These are phyloP conservation scores for Exobasidium rhododendri DNA, from an alignment of 1,284 basidiomycete genomes.

Conservation along the genomic window DNA sequence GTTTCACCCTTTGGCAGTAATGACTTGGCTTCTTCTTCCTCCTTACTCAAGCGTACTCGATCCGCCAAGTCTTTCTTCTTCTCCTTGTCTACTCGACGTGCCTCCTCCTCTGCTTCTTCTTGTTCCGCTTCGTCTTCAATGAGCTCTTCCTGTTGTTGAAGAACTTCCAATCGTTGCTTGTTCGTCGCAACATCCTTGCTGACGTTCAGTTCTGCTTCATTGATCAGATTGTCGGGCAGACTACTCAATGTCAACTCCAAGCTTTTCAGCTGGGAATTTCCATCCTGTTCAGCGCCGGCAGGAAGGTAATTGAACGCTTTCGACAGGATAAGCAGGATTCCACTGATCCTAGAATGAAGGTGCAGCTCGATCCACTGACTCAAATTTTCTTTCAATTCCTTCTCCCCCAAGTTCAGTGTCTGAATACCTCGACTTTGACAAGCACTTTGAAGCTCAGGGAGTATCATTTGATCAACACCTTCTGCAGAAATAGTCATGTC, in stretches of 20 bases:
- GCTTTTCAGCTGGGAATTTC: slow-evolving; percentile 62
- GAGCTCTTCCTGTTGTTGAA: slow-evolving; percentile 97
- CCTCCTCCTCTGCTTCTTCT: slow-evolving; percentile 86
- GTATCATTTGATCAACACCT: slow-evolving; percentile 85
- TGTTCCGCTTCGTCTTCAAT: slow-evolving; percentile 99
- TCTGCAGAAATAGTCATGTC: slow-evolving; percentile 84
- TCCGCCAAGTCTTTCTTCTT: slow-evolving; percentile 62
- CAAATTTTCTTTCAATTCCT: slow-evolving; percentile 75
- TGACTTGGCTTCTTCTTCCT: slow-evolving; percentile 40
- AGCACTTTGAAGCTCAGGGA: slow-evolving; percentile 80
- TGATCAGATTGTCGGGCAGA: slow-evolving; percentile 90
- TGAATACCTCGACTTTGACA: slow-evolving; percentile 93
- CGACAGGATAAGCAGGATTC: slow-evolving; percentile 85
- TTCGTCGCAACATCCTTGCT: slow-evolving; percentile 89
- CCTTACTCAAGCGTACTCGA: slow-evolving; percentile 39
- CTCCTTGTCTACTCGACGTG: slow-evolving; percentile 78
- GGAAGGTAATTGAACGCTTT: slow-evolving; percentile 82
- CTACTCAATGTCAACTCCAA: slow-evolving; percentile 87
- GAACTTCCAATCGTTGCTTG: slow-evolving; percentile 95
- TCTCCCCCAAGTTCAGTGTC: slow-evolving; percentile 67
- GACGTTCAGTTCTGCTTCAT: slow-evolving; percentile 93
- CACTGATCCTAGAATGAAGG: slow-evolving; percentile 77
- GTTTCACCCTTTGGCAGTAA: slow-evolving; percentile 36
- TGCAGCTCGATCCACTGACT: slow-evolving; percentile 92
- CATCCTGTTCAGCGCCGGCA: slow-evolving; percentile 24